phyloP scores from a whole-genome alignment of 371 early-diverging fungal genomes.

The Catenaria anguillulae region DNA sequence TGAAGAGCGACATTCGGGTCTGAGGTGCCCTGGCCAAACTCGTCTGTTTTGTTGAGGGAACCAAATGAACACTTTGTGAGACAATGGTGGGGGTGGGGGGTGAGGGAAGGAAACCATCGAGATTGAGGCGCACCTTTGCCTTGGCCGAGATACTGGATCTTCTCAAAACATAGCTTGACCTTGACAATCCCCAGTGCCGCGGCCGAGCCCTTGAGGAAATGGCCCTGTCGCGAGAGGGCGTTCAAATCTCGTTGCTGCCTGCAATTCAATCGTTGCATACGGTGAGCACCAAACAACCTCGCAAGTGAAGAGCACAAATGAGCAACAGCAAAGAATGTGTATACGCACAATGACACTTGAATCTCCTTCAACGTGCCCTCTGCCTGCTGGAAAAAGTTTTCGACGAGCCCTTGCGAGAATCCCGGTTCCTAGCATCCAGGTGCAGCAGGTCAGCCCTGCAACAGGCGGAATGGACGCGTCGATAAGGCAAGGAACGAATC shows the following conservation, averaged over 20 bases:
- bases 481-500: too few relatives aligned
- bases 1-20: not conserved
- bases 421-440: slow-evolving; percentile 54
- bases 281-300: too few relatives aligned
- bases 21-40: not conserved
- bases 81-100: too few relatives aligned
- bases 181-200: slow-evolving; percentile 72
- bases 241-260: slow-evolving; percentile 33
- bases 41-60: not conserved
- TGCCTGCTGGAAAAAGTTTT: slow-evolving; percentile 62
- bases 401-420: slow-evolving; percentile 52
- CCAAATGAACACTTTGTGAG: not conserved
- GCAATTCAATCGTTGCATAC: too few relatives aligned
- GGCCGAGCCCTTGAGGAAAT: slow-evolving; percentile 82
- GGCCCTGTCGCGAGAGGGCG: slow-evolving; percentile 62
- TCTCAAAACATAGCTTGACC: slow-evolving; percentile 67
- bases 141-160: slow-evolving; percentile 70
- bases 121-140: slow-evolving; percentile 3
- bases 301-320: too few relatives aligned
- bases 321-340: too few relatives aligned
- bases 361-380: slow-evolving; percentile 47
- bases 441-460: too few relatives aligned
- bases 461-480: too few relatives aligned
- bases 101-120: too few relatives aligned
- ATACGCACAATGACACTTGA: slow-evolving; percentile 52